Evolutionary conservation across 768 basidiomycete genomes (phyloP).

Genomic region (Neoboletus magnificus): DNA sequence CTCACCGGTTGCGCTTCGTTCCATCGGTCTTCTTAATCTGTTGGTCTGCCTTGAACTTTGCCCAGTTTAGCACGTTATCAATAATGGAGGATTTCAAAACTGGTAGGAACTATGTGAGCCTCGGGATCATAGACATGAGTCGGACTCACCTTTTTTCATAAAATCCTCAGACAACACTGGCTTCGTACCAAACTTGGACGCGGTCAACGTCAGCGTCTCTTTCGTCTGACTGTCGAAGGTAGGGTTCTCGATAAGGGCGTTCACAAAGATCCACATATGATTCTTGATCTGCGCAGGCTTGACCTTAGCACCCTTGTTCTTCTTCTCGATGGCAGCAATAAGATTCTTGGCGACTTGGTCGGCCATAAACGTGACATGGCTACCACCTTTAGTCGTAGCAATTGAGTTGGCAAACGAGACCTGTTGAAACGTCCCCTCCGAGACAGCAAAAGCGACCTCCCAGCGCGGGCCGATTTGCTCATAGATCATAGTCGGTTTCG

Average conservation of each 20-base stretch:
- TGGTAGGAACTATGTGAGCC: slow-evolving; percentile 28
- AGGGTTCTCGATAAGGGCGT: slow-evolving; percentile 93
- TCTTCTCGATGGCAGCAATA: slow-evolving; percentile 82
- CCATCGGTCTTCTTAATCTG: slow-evolving; percentile 96
- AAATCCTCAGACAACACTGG: slow-evolving; percentile 86
- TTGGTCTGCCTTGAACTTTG: slow-evolving; percentile 95
- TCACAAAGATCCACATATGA: slow-evolving; percentile 98
- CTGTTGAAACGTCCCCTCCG: slow-evolving; percentile 88
- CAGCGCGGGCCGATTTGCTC: slow-evolving; percentile 80
- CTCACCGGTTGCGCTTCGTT: slow-evolving; percentile 78
- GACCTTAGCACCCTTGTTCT: slow-evolving; percentile 95
- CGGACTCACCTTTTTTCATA: slow-evolving; percentile 81
- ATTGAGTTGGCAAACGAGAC: slow-evolving; percentile 99
- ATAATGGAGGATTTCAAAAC: slow-evolving; percentile 88
- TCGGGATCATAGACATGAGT: background rate
- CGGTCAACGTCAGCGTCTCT: slow-evolving; percentile 84
- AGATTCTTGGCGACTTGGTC: slow-evolving; percentile 89
- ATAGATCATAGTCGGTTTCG: slow-evolving; percentile 77
- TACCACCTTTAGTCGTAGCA: slow-evolving; percentile 93
- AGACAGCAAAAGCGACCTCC: slow-evolving; percentile 94
- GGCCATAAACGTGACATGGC: slow-evolving; percentile 80
- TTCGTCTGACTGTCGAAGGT: slow-evolving; percentile 99
- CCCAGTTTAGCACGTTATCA: slow-evolving; percentile 92
- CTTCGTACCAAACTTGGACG: slow-evolving; percentile 89
- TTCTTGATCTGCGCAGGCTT: slow-evolving; percentile 93